Evolutionary conservation across 2,329 filamentous ascomycete species (phyloP), one percentile per base, ranked within the genome.

Genomic region (Trichoderma aggressivum): DNA sequence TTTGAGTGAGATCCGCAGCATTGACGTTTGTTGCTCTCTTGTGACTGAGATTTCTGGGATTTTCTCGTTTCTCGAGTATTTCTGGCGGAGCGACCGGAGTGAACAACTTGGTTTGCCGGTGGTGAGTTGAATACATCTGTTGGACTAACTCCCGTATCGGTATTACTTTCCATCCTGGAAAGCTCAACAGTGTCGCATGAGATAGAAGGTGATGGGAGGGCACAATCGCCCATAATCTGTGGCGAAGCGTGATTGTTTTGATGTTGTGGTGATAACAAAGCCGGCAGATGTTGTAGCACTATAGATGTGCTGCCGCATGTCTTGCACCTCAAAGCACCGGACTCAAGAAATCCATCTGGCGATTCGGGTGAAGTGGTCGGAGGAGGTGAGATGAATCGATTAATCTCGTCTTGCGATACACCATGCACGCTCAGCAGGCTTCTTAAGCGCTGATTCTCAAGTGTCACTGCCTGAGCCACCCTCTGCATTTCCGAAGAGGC

Each of bases 401-500:
- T 28, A 14, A 73, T 63, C n/a, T 73, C 64, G 2, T 67, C 64
- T 30, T 72, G 28, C 16, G 72, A 70, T 21, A 70, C 70, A 3
- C 72, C 72, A 16, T 30, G 56, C 12, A 62, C 26, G 26, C 24
- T 50, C 2, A 73, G 55, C 18, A 73, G 47, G 24, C 28, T 50
- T 60, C 66, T 55, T 7, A 73, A 21, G 21, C 70, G 59, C 16
- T 62, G 70, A n/a, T 73, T 73, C 39, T 73, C 70, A 10, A 47
- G 18, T 1, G 58, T 56, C 16, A 72, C 60, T 28, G 60, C 67
- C 30, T 36, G 55, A 47, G 72, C 72, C 12, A 56, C 55, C 18
- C 55, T 58, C 47, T 73, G 72, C 70, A 73, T 70, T 65, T 72
- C 70, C 11, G 30, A 24, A 18, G 70, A 69, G 4, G 72, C 72